Conservation (phyloP, 208 protist genomes). For the Phytomonas sp. region DNA sequence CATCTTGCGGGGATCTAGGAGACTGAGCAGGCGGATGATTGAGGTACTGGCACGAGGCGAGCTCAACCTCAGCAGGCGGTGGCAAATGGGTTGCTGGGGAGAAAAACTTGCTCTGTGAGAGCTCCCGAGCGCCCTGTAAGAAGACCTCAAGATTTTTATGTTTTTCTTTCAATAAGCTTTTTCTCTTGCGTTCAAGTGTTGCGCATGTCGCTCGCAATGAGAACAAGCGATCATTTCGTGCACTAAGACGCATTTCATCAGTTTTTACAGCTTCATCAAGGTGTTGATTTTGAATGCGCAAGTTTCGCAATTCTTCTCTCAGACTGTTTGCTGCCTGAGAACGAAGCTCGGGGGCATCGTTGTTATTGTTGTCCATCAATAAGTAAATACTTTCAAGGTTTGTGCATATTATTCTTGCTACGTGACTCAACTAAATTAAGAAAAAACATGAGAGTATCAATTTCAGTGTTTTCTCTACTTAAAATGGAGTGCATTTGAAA, state of each 20-base stretch:
- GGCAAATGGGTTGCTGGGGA: not conserved
- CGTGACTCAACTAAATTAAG: not conserved
- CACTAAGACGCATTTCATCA: not conserved
- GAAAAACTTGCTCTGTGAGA: not conserved
- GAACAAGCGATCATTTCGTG: not conserved
- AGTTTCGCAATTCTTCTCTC: not conserved
- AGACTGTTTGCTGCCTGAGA: not conserved
- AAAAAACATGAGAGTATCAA: not conserved
- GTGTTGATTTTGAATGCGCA: not conserved
- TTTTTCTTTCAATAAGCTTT: not conserved
- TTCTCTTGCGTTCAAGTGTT: not conserved
- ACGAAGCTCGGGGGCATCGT: not conserved
- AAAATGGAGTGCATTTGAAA: not conserved
- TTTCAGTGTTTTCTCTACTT: not conserved
- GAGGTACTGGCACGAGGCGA: not conserved
- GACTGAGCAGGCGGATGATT: not conserved
- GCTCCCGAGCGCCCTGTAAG: not conserved
- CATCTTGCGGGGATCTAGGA: not conserved
- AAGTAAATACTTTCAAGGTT: not conserved
- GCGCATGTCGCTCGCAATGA: not conserved
- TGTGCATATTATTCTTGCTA: not conserved
- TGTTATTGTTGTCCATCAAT: not conserved
- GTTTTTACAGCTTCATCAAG: not conserved
- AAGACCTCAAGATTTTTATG: not conserved
- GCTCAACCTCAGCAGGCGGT: not conserved